Base-by-base conservation (phyloP, 2,329 filamentous ascomycete genomes). In the Calonectria pseudoturangicola region DNA sequence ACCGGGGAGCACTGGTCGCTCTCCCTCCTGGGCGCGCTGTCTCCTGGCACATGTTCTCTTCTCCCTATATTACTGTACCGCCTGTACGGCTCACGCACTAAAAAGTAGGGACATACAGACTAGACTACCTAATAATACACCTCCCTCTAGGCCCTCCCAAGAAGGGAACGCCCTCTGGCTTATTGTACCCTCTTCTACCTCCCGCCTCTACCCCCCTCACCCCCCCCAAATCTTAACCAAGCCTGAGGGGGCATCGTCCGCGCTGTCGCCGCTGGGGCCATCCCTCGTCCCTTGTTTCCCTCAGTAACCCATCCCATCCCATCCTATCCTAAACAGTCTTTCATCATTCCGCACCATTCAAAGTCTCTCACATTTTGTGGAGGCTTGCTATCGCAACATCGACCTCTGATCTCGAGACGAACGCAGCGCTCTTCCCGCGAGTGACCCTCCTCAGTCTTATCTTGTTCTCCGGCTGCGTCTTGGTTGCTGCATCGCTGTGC, bases 301-400 rank as follows among this genome's bases (percentile, higher is more conserved):
- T 39, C 43, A 60, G 54, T 25, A 60, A 39, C 54, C 33, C 54
- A 60, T 60, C 30, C 54, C 54, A 41, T 50, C 45, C 50, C 45
- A 69, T 63, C 48, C 39, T 60, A 65, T 70, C 67, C 67, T 41
- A 70, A 56, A 48, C 67, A 48, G 36, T 47, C 58, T 65, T 70
- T 58, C 67, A 65, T 51, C 67, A 50, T 48, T 66, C 54, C 28
- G 43, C 43, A 60, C 45, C 54, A 30, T 36, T 50, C 30, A 50
- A 48, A 62, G 56, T 62, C 56, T 48, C 54, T 63, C 30, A 39
- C 45, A 30, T 68, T 43, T 51, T 47, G 66, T 50, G 54, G 56
- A 63, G 66, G 66, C 56, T 51, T 51, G 45, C 45, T 41, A 47
- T 62, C 66, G 66, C 66, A 62, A 54, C 56, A 58, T 18, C 56